Conservation (phyloP, 352 stramenopile genomes). For the Phytophthora citrophthora region DNA sequence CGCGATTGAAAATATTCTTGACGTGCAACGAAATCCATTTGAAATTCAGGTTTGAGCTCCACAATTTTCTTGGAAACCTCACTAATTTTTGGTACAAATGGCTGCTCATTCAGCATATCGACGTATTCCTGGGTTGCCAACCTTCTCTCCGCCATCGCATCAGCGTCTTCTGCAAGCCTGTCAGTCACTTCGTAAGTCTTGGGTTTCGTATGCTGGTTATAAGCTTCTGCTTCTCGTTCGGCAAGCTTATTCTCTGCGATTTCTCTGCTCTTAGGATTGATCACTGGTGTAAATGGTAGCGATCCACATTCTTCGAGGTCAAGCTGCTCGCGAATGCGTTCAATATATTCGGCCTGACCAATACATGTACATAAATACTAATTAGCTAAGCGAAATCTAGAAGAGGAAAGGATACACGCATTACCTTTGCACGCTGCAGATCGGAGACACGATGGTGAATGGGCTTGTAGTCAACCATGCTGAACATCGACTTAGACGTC, state of each 20-base stretch:
- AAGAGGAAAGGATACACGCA: background rate
- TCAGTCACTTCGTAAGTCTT: constrained; percentile 52
- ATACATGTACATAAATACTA: background rate
- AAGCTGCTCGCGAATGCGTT: constrained; percentile 58
- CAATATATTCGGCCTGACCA: constrained; percentile 44
- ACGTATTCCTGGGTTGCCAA: constrained; percentile 76
- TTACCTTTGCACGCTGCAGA: constrained; percentile 76
- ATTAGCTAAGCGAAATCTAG: background rate
- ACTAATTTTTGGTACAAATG: constrained; percentile 69
- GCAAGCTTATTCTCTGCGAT: constrained; percentile 53
- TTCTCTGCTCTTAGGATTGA: constrained; percentile 75
- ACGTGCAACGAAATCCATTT: constrained; percentile 76
- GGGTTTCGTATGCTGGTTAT: background rate
- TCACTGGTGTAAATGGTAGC: constrained; percentile 57
- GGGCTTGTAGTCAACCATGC: constrained; percentile 59
- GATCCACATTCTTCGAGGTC: constrained; percentile 38
- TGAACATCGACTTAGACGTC: constrained; percentile 46
- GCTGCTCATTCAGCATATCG: constrained; percentile 61
- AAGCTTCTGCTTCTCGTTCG: constrained; percentile 29
- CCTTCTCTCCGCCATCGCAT: constrained; percentile 49
- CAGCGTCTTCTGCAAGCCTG: constrained; percentile 59
- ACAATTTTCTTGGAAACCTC: constrained; percentile 59
- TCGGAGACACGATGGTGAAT: constrained; percentile 70
- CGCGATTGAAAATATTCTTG: constrained; percentile 73
- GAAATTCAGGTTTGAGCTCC: constrained; percentile 72